Evolutionary conservation across 768 basidiomycete genomes (phyloP).

Genomic region (Kwoniella mangroviensis): DNA sequence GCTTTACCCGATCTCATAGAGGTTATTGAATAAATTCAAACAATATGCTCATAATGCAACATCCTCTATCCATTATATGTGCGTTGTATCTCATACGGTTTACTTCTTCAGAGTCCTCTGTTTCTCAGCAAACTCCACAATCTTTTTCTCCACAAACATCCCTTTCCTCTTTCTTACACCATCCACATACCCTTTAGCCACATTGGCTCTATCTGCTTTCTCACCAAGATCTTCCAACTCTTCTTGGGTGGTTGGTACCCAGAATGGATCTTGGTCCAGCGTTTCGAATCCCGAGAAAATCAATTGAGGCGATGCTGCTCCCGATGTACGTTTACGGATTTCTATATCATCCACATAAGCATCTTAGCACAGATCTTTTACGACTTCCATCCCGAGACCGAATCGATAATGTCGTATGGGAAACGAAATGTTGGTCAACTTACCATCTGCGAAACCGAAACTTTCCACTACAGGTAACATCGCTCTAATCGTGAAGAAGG

Average conservation of each 20-base stretch:
- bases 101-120: constrained; percentile 75
- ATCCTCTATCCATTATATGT: neutral
- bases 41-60: no score
- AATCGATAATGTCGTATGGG: neutral
- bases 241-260: constrained; percentile 96
- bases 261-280: constrained; percentile 92
- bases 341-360: constrained; percentile 62
- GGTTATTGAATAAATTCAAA: no score
- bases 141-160: constrained; percentile 91
- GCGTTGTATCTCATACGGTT: neutral
- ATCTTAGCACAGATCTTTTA: neutral
- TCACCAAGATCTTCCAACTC: constrained; percentile 96
- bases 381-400: neutral
- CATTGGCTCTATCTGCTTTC: constrained; percentile 88
- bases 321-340: constrained; percentile 93
- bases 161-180: constrained; percentile 88
- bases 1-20: no score
- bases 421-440: constrained; percentile 41
- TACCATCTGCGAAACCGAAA: constrained; percentile 96
- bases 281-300: constrained; percentile 98
- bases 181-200: constrained; percentile 94
- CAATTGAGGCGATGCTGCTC: constrained; percentile 94
- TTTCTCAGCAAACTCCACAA: constrained; percentile 95
- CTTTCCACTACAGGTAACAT: constrained; percentile 93
- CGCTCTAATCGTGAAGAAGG: constrained; percentile 89